phyloP scores from a whole-genome alignment of 805 yeast species.

The Candida vaughaniae region DNA sequence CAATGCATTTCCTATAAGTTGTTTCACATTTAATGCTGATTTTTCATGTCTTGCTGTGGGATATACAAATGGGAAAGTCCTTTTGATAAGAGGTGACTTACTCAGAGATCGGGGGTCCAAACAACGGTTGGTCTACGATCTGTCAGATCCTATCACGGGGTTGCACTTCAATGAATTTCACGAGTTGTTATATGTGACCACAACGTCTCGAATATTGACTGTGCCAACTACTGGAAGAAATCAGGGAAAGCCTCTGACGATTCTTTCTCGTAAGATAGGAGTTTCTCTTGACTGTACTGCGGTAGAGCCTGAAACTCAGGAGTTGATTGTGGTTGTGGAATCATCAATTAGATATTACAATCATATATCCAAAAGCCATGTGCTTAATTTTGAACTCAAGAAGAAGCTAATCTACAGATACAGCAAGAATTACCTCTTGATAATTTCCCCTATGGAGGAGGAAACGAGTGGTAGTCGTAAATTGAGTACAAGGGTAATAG shows the following conservation, averaged over 20 bases:
- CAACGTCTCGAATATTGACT: slow-evolving; percentile 69
- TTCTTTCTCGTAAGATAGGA: slow-evolving; percentile 48
- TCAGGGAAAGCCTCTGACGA: slow-evolving; percentile 56
- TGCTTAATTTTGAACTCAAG: slow-evolving; percentile 55
- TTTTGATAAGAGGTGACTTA: slow-evolving; percentile 83
- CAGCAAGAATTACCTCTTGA: slow-evolving; percentile 51
- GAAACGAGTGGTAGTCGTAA: slow-evolving; percentile 12
- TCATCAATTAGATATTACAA: slow-evolving; percentile 67
- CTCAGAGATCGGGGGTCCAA: slow-evolving; percentile 86
- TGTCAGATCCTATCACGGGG: slow-evolving; percentile 79
- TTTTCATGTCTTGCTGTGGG: slow-evolving; percentile 73
- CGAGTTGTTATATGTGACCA: slow-evolving; percentile 61
- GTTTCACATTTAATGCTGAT: slow-evolving; percentile 53
- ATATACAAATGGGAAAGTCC: slow-evolving; percentile 78
- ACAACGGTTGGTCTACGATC: slow-evolving; percentile 75
- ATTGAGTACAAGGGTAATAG: slow-evolving; percentile 54
- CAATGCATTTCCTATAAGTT: slow-evolving; percentile 76
- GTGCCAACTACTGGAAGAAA: slow-evolving; percentile 78
- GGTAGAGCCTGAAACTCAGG: slow-evolving; percentile 40
- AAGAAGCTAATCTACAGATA: slow-evolving; percentile 53
- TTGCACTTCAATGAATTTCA: slow-evolving; percentile 57
- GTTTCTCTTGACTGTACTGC: slow-evolving; percentile 51
- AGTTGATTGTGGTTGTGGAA: slow-evolving; percentile 63
- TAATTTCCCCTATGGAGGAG: slow-evolving; percentile 52
- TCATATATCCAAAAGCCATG: slow-evolving; percentile 50